Base-by-base conservation (phyloP, 2,329 filamentous ascomycete genomes). In the Diaporthe amygdali region DNA sequence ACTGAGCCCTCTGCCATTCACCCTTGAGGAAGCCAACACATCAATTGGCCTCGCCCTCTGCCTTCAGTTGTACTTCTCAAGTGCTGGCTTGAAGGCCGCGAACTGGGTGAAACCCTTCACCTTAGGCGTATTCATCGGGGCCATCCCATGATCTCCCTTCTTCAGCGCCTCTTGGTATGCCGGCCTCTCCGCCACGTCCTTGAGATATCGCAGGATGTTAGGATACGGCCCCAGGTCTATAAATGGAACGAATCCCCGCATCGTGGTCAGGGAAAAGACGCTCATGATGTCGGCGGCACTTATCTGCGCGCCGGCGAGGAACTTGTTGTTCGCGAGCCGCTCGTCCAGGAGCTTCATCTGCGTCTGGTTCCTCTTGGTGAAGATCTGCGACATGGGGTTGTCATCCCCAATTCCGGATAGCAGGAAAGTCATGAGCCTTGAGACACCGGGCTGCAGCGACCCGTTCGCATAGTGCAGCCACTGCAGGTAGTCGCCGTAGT, bases 251-350 rank as follows among this genome's bases (percentile, higher is more conserved):
- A 89, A 91, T 61, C 83, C 81, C 20, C 91, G 82, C 84, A 89
- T 85, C 2, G 90, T 93, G 0, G 90, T 91, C 41, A 93, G 80
- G 17, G 84, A 82, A 75, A 87, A 92, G 0, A 91, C 84, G 5
- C 81, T 82, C 89, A 93, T 92, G 47, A 92, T 82, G 78, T 94
- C 92, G 1, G 91, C 91, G 1, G 84, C 89, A 0, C 89, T 92
- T 71, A 93, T 89, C 64, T 90, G 83, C 0, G 85, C 80, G 2
- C 91, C 92, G 0, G 88, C 90, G 27, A 93, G 80, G 83, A 86
- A 93, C 9, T 81, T 77, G 44, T 82, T 86, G 1, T 79, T 72
- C 3, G 74, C 74, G 3, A 93, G 77, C 14, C 87, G 81, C 2
- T 84, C 78, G 47, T 93, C 84, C 32, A 90, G 66, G 27, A 83